A percentile compares a stretch with the other conserved stretches of the same genome.
Conservation (phyloP, 495 filamentous ascomycete genomes). For the Acidiella bohemica region DNA sequence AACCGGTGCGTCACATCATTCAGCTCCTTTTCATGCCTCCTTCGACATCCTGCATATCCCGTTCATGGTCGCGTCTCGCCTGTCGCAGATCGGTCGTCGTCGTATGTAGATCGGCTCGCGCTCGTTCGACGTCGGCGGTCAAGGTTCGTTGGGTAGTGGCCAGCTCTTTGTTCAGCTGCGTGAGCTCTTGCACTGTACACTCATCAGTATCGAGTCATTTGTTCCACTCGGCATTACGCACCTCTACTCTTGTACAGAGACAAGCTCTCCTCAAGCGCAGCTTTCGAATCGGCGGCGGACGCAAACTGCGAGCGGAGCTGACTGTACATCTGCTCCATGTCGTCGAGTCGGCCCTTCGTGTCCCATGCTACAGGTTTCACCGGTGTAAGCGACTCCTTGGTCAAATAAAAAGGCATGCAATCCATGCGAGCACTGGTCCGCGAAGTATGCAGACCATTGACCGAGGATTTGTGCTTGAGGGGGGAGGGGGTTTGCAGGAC, state of each 20-base stretch:
- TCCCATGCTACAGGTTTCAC: conserved; percentile 56
- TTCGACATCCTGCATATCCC: conserved; percentile 44
- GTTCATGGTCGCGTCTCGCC: conserved; percentile 39
- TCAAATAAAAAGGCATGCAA: conserved; percentile 43
- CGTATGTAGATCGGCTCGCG: conserved; percentile 36
- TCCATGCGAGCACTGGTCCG: conserved; percentile 24
- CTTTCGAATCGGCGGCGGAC: conserved; percentile 45
- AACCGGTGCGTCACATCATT: conserved; percentile 22
- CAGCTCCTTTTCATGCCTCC: conserved; percentile 27
- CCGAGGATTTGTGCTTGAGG: conserved; percentile 26
- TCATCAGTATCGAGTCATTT: too few species aligned
- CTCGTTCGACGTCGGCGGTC: conserved; percentile 43
- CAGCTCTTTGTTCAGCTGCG: conserved; percentile 44
- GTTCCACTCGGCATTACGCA: too few species aligned
- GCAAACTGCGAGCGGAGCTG: conserved; percentile 49
- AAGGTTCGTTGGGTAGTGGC: conserved; percentile 42
- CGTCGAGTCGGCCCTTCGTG: conserved; percentile 48
- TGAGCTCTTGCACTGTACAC: conserved; percentile 50
- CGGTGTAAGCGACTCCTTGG: conserved; percentile 49
- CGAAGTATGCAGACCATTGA: conserved; percentile 18
- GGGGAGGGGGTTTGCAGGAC: conserved; percentile 13
- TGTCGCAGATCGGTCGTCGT: conserved; percentile 36
- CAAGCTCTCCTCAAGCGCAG: conserved; percentile 52
- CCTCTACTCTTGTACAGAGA: conserved; percentile 58
- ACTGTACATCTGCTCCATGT: conserved; percentile 50